A percentile compares a stretch with the other conserved stretches of the same genome.
Conservation (phyloP, 371 early-diverging fungal genomes). For the Zychaea mexicana region DNA sequence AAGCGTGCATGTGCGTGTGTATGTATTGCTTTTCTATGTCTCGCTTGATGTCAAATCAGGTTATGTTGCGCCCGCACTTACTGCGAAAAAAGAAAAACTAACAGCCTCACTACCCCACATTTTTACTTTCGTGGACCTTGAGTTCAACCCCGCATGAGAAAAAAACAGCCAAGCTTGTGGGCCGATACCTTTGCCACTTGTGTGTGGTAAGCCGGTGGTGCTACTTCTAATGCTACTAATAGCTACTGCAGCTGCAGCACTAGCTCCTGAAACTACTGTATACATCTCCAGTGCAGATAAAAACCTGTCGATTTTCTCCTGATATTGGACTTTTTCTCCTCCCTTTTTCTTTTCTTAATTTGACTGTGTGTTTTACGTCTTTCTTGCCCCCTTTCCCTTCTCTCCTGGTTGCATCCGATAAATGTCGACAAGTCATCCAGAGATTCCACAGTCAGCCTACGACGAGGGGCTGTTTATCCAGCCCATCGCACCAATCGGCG, state of each 20-base stretch:
- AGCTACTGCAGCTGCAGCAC: too few species aligned
- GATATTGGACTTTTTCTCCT: too few species aligned
- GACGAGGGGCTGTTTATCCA: slow-evolving; percentile 43
- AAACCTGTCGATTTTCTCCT: neutral
- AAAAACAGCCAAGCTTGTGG: neutral
- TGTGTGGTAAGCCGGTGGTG: neutral
- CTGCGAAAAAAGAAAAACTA: neutral
- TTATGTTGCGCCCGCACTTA: neutral
- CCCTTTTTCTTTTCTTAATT: neutral
- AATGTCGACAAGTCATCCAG: slow-evolving; percentile 22
- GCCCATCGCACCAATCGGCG: slow-evolving; percentile 39
- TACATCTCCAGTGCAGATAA: neutral
- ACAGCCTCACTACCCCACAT: neutral
- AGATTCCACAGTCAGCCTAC: slow-evolving; percentile 19
- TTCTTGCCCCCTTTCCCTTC: neutral
- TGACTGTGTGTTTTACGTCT: neutral
- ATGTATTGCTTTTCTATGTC: too few species aligned
- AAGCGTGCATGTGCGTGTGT: too few species aligned
- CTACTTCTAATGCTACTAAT: too few species aligned
- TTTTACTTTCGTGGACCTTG: neutral
- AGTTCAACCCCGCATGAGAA: slow-evolving; percentile 2
- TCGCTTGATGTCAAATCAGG: too few species aligned
- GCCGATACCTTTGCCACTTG: neutral
- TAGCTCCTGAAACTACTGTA: neutral
- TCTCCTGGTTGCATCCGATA: neutral